phyloP scores from a whole-genome alignment of 1,284 basidiomycete species.

The Trametes pubescens region DNA sequence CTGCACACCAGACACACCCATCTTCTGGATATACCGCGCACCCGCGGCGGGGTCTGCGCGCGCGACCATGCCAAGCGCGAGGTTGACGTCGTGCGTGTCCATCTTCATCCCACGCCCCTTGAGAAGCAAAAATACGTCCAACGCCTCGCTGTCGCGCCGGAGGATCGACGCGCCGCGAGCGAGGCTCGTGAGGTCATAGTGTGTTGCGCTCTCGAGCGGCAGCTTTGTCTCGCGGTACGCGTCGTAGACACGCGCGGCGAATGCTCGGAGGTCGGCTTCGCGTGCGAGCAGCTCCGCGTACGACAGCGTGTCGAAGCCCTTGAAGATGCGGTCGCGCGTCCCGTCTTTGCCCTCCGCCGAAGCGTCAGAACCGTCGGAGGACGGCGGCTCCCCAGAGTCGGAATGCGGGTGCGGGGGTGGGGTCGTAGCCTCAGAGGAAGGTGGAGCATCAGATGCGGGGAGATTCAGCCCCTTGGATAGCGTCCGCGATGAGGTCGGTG shows the following conservation, averaged over 20 bases:
- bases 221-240: slow-evolving; percentile 52
- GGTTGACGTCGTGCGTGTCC: slow-evolving; percentile 69
- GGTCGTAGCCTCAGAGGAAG: slow-evolving; percentile 16
- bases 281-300: slow-evolving; percentile 28
- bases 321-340: slow-evolving; percentile 1
- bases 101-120: slow-evolving; percentile 59
- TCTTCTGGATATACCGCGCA: slow-evolving; percentile 54
- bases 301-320: slow-evolving; percentile 17
- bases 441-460: slow-evolving; percentile 33
- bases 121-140: slow-evolving; percentile 56
- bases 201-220: slow-evolving; percentile 57
- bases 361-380: slow-evolving; percentile 14
- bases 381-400: slow-evolving; percentile 14
- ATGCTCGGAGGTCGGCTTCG: slow-evolving; percentile 46
- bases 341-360: slow-evolving; percentile 6
- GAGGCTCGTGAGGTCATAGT: slow-evolving; percentile 63
- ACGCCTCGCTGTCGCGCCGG: slow-evolving; percentile 56
- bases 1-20: slow-evolving; percentile 54
- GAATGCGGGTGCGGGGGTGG: slow-evolving; percentile 26
- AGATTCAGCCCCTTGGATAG: slow-evolving; percentile 19
- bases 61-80: slow-evolving; percentile 63
- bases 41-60: slow-evolving; percentile 56
- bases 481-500: slow-evolving; percentile 15
- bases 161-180: slow-evolving; percentile 69
- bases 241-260: slow-evolving; percentile 55